Percentiles rank a stretch among this genome's conserved stretches.
phyloP scores from a whole-genome alignment of 805 yeast species.

The Myxozyma geophila region DNA sequence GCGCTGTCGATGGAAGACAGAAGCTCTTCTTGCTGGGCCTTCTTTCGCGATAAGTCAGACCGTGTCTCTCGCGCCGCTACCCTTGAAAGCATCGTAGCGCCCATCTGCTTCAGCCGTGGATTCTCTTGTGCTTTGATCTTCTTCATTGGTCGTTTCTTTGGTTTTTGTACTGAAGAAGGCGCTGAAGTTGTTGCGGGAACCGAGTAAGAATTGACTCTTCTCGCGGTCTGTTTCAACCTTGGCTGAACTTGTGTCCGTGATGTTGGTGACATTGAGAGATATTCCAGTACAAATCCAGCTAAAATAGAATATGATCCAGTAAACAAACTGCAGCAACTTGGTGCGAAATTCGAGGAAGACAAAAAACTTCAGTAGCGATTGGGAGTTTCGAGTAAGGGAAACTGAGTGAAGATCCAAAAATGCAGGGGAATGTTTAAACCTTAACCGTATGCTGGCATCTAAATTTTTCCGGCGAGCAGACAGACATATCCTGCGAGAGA shows the following conservation, averaged over 20 bases:
- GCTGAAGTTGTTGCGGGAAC: not conserved
- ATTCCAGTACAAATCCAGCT: not conserved
- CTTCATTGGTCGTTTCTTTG: not conserved
- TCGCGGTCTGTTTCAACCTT: not conserved
- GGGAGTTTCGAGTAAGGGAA: not conserved
- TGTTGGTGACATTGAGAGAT: conserved; percentile 8
- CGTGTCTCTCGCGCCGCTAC: not conserved
- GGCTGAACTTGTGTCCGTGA: not conserved
- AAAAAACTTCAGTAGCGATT: not conserved
- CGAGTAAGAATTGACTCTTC: not conserved
- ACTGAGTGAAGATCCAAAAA: not conserved
- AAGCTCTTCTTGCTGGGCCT: conserved; percentile 5
- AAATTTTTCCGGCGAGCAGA: not conserved
- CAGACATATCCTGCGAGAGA: not conserved
- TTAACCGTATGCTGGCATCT: not conserved
- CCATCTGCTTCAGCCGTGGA: too few species aligned
- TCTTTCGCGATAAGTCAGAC: not conserved
- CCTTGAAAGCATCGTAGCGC: too few species aligned
- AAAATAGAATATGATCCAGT: not conserved
- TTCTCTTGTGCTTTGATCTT: not conserved
- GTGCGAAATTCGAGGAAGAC: too few species aligned
- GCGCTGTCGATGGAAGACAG: not conserved
- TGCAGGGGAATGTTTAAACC: not conserved
- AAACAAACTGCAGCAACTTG: too few species aligned
- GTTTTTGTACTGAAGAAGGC: not conserved